Conservation (phyloP, 2,329 filamentous ascomycete genomes). For the Tolypocladium pustulatum region DNA sequence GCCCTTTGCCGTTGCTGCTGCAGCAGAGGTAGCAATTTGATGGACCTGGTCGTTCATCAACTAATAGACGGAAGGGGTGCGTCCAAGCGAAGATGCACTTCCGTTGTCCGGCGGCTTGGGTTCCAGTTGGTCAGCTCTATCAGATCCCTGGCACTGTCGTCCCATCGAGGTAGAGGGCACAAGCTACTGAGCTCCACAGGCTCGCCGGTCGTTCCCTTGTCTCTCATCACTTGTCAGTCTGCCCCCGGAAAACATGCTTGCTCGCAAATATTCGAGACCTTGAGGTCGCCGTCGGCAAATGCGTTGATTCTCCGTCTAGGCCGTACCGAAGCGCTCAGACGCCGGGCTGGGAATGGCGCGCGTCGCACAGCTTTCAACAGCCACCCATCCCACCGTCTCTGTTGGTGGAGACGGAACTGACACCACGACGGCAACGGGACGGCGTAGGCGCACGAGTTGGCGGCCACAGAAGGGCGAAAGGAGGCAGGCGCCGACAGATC, state of each 20-base stretch:
- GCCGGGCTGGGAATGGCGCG: not conserved
- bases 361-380: not conserved
- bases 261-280: not conserved
- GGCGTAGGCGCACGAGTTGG: not conserved
- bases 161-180: not conserved
- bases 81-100: constrained; percentile 27
- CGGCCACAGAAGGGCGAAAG: not conserved
- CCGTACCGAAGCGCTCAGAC: not conserved
- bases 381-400: not conserved
- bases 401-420: not conserved
- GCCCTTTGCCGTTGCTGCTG: not conserved
- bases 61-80: constrained; percentile 7
- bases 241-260: not conserved
- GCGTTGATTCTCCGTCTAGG: not conserved
- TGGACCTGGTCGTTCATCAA: not conserved
- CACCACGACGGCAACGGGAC: not conserved
- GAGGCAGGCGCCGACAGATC: not conserved
- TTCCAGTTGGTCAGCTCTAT: constrained; percentile 33
- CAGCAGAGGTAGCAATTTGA: not conserved
- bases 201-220: not conserved
- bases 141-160: constrained; percentile 10
- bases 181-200: not conserved
- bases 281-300: not conserved
- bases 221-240: not conserved
- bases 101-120: constrained; percentile 25